Evolutionary conservation across 495 filamentous ascomycete genomes (phyloP).

Genomic region (Tetracladium setigerum): DNA sequence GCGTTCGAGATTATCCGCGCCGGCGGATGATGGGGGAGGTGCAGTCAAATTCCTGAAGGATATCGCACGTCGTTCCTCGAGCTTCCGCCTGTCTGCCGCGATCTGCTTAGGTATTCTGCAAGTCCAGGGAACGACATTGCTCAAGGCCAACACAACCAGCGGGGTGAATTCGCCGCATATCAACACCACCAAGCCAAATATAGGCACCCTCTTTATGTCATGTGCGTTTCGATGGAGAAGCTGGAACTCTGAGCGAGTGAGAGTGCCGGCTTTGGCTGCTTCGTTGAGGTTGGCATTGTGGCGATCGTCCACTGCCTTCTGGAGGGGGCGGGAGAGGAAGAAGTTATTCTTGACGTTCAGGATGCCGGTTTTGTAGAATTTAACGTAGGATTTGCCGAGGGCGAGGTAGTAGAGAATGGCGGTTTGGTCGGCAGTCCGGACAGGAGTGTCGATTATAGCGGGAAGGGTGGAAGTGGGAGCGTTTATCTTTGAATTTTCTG

Average conservation of each 20-base stretch:
- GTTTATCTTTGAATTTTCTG: slow-evolving; percentile 33
- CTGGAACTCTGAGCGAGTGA: slow-evolving; percentile 56
- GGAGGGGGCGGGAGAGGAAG: slow-evolving; percentile 33
- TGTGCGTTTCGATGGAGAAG: slow-evolving; percentile 54
- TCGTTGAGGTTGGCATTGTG: slow-evolving; percentile 23
- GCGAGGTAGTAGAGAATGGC: slow-evolving; percentile 37
- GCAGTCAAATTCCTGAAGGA: slow-evolving; percentile 30
- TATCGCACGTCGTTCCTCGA: slow-evolving; percentile 36
- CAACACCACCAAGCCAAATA: slow-evolving; percentile 64
- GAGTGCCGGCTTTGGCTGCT: slow-evolving; percentile 19
- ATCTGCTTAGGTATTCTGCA: slow-evolving; percentile 76
- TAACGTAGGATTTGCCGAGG: slow-evolving; percentile 51
- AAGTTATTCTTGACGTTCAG: slow-evolving; percentile 56
- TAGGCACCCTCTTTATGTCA: slow-evolving; percentile 66
- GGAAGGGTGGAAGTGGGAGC: slow-evolving; percentile 52
- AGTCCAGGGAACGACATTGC: slow-evolving; percentile 62
- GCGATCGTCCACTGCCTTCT: slow-evolving; percentile 26
- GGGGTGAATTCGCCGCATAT: slow-evolving; percentile 83
- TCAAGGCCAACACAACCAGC: slow-evolving; percentile 58
- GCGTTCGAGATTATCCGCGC: slow-evolving; percentile 11
- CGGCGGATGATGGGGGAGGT: slow-evolving; percentile 3
- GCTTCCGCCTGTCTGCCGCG: slow-evolving; percentile 40
- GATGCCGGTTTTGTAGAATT: slow-evolving; percentile 85
- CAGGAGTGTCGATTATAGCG: slow-evolving; percentile 46
- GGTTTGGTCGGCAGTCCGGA: slow-evolving; percentile 26